These are phyloP conservation scores for Juncus effusus DNA, from an alignment of 176 grass and related monocot genomes.

Conservation along the genomic window DNA sequence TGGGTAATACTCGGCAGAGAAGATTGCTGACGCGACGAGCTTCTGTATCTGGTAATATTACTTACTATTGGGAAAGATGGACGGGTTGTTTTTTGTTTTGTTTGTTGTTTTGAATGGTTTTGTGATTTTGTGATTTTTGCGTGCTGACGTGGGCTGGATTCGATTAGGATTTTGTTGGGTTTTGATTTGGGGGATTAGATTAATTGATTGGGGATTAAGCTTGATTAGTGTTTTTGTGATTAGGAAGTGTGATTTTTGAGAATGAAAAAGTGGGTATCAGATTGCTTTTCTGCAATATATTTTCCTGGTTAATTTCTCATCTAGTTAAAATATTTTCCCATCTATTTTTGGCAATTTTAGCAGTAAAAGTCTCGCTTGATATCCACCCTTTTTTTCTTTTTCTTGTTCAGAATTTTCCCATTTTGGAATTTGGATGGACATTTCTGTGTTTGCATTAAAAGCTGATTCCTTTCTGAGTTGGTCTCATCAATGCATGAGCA, in stretches of 20 bases:
- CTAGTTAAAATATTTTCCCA: no score
- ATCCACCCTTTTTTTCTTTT: no score
- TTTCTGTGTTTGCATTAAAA: no score
- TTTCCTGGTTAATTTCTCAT: no score
- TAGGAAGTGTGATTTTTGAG: constrained; percentile 22
- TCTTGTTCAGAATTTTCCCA: no score
- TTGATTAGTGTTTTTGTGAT: neutral
- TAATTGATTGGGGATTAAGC: constrained; percentile 18
- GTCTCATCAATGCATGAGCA: neutral
- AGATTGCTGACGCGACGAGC: constrained; percentile 25
- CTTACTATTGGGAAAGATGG: constrained; percentile 33
- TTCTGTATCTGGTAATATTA: constrained; percentile 31
- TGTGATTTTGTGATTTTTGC: constrained; percentile 16
- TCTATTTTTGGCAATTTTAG: no score
- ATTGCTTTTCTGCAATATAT: constrained; percentile 4
- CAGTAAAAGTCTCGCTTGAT: no score
- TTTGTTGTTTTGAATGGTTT: constrained; percentile 22
- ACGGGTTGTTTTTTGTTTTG: constrained; percentile 20
- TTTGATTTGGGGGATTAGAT: constrained; percentile 30
- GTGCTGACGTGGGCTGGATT: constrained; percentile 34
- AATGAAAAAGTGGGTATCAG: constrained; percentile 15
- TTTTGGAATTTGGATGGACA: no score
- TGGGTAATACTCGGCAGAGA: constrained; percentile 31
- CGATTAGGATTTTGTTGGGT: constrained; percentile 56
- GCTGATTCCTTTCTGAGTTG: no score